Base-by-base conservation (phyloP, 2,329 filamentous ascomycete species). In the Myriangium duriaei region DNA sequence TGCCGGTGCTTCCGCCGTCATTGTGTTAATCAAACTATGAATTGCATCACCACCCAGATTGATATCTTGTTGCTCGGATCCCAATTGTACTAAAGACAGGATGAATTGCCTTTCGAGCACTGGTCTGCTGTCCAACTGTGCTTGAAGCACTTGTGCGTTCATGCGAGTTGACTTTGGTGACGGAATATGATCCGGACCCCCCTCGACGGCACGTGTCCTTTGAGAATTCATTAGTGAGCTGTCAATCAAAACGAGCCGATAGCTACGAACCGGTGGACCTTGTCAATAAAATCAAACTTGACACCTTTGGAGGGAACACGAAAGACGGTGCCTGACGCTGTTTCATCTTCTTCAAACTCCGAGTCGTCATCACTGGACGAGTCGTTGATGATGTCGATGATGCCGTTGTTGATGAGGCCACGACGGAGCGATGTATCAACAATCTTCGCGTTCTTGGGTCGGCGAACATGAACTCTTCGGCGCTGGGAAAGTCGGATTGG, bases 101-200 rank as follows among this genome's bases (percentile, higher is more conserved):
- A 76, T 77, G 30, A 75, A 69, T 51, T 81, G 77, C 51, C 79
- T 70, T 54, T 81, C 73, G 37, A 70, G 65, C 13, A 81, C 58
- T n/a, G 59, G 63, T 34, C 61, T 63, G 38, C 60, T 56, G 45
- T 51, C 62, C 48, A 65, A 60, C 45, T 64, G 51, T 50, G 53
- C 48, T 41, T 54, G 51, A 24, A 51, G 43, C 5, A 37, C 12
- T 7, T 31, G 32, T 17, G 40, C 16, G 29, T 37, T 15, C 17
- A 36, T 34, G 37, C 21, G 24, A 13, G 28, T 12, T 15, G 18
- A 19, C 28, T 24, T 32, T 11, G 32, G 28, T 15, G 33, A 30
- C 12, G 32, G 40, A 30, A 42, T 30, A 16, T 42, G 37, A 11
- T 34, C 17, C 24, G 29, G 16, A 9, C n/a, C 28, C 11, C 30